phyloP scores from a whole-genome alignment of 257 asterid species.

The Schizonepeta tenuifolia region DNA sequence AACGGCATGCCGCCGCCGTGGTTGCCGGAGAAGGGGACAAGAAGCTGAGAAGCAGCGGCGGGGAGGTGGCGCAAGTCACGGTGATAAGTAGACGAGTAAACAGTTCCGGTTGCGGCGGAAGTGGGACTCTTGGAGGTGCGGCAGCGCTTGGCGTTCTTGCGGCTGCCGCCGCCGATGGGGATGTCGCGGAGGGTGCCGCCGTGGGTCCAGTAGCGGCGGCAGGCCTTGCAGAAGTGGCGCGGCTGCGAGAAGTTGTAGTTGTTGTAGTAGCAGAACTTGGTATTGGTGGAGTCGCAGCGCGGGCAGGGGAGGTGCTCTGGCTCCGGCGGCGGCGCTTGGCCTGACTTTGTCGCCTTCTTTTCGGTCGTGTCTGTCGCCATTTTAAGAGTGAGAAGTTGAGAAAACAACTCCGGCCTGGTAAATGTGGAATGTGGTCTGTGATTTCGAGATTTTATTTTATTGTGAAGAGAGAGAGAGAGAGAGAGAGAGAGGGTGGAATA shows the following conservation, averaged over 20 bases:
- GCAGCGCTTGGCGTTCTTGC: conserved; percentile 84
- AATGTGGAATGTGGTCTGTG: neutral
- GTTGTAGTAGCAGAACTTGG: conserved; percentile 66
- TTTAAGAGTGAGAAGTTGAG: neutral
- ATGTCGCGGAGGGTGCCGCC: conserved; percentile 94
- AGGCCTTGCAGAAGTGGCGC: conserved; percentile 86
- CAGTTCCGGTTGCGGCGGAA: conserved; percentile 5
- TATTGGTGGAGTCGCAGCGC: conserved; percentile 80
- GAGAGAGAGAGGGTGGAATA: neutral
- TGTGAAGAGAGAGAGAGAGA: conserved; percentile 33
- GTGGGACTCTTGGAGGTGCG: conserved; percentile 43
- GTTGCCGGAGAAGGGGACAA: conserved; percentile 47
- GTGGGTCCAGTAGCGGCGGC: conserved; percentile 99
- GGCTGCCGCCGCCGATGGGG: conserved; percentile 91
- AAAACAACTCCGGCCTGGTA: neutral
- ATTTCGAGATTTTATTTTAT: conserved; percentile 31
- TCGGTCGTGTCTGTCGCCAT: conserved; percentile 61
- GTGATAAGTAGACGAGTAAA: conserved; percentile 17
- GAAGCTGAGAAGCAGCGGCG: conserved; percentile 43
- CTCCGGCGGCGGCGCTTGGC: conserved; percentile 66
- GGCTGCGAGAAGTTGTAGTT: conserved; percentile 95
- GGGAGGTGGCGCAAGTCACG: conserved; percentile 61
- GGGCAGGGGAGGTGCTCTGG: conserved; percentile 92
- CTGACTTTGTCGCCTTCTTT: conserved; percentile 39
- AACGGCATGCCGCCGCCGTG: conserved; percentile 34